Evolutionary conservation across 192 early-diverging fungal genomes (phyloP).

Genomic region (Chytriomyces sp.): DNA sequence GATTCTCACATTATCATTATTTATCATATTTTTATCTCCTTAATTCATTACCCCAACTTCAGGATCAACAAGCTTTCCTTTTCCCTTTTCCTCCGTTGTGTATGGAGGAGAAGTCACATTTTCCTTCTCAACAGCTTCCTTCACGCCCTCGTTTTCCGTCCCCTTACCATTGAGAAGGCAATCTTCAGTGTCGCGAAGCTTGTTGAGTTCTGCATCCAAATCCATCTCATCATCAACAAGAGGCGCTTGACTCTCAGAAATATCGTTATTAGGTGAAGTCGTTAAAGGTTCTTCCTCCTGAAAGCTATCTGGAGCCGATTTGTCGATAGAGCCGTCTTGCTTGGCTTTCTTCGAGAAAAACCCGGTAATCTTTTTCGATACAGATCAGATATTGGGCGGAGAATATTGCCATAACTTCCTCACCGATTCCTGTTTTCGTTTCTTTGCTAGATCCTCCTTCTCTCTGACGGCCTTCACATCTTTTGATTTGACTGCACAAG

Average conservation of each 20-base stretch:
- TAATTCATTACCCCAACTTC: too few species aligned
- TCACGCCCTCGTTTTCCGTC: neutral
- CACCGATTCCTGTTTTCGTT: conserved; percentile 5
- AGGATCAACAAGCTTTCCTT: too few species aligned
- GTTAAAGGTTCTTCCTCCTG: neutral
- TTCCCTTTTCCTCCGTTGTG: conserved; percentile 13
- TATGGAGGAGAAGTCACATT: neutral
- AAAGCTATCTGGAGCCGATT: neutral
- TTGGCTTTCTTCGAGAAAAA: conserved; percentile 16
- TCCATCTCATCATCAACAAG: conserved; percentile 4
- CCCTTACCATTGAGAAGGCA: neutral
- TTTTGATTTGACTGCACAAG: neutral
- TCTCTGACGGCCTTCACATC: neutral
- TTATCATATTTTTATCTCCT: too few species aligned
- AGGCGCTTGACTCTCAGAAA: neutral
- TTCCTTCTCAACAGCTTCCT: conserved; percentile 1
- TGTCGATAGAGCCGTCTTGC: neutral
- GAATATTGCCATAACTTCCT: neutral
- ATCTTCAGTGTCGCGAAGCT: neutral
- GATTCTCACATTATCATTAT: too few species aligned
- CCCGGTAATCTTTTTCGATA: conserved; percentile 4
- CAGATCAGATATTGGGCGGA: neutral
- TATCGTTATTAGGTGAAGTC: neutral
- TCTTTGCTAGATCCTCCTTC: neutral
- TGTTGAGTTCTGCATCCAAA: neutral